Percentiles rank a stretch among this genome's conserved stretches.
Evolutionary conservation across 148 eudicot species (phyloP).

Genomic region (Rhododendron ferrugineum): DNA sequence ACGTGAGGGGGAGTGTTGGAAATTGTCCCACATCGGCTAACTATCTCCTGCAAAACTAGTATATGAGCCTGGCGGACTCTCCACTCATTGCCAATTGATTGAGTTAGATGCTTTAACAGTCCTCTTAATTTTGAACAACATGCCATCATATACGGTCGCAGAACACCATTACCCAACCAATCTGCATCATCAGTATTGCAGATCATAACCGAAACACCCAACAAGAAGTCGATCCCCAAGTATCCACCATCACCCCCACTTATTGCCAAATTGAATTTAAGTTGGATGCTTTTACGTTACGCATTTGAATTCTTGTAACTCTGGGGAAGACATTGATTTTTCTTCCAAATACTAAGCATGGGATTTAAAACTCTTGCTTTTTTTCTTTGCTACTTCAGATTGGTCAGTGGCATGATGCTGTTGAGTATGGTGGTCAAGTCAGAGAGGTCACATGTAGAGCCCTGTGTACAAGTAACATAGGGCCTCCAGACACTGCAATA

Average conservation of each 20-base stretch:
- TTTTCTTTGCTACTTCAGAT: slow-evolving; percentile 31
- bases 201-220: neutral
- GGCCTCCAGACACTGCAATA: slow-evolving; percentile 91
- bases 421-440: slow-evolving; percentile 86
- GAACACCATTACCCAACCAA: neutral
- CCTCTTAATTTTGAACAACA: neutral
- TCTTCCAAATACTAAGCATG: neutral
- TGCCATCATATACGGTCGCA: neutral
- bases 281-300: neutral
- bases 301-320: neutral
- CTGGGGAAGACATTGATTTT: neutral
- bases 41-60: too few species aligned
- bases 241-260: neutral
- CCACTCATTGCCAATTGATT: too few species aligned
- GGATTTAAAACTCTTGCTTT: neutral
- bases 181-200: neutral
- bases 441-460: slow-evolving; percentile 78
- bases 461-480: neutral
- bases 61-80: too few species aligned
- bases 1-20: too few species aligned
- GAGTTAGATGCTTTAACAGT: too few species aligned
- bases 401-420: slow-evolving; percentile 83
- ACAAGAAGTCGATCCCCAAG: neutral
- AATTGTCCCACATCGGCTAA: too few species aligned
- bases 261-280: neutral